Evolutionary conservation across 2,329 filamentous ascomycete genomes (phyloP).

Genomic region (Aspergillus tanneri): DNA sequence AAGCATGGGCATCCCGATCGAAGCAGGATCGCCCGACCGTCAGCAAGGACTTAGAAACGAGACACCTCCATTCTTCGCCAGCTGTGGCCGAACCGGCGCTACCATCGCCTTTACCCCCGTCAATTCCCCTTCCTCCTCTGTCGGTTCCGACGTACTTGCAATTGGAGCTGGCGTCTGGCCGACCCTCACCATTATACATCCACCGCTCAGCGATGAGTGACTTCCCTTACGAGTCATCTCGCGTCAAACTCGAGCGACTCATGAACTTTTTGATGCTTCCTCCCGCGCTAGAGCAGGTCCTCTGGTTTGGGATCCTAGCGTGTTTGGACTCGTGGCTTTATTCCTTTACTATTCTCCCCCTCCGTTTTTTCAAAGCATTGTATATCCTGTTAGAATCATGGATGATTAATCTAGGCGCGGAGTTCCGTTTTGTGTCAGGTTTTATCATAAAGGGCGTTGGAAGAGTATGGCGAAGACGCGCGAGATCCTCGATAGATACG

Average conservation of each 20-base stretch:
- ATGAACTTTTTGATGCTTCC: constrained; percentile 85
- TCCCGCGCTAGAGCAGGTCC: constrained; percentile 74
- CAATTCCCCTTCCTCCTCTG: constrained; percentile 61
- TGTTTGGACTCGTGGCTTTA: constrained; percentile 96
- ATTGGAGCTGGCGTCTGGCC: constrained; percentile 60
- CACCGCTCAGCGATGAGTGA: constrained; percentile 58
- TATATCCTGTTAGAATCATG: constrained; percentile 77
- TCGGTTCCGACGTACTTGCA: constrained; percentile 67
- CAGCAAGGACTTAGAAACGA: constrained; percentile 35
- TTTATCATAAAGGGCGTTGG: constrained; percentile 81
- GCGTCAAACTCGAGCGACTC: constrained; percentile 86
- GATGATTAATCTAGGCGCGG: constrained; percentile 68
- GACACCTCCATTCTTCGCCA: constrained; percentile 27
- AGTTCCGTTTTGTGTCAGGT: constrained; percentile 67
- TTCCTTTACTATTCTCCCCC: constrained; percentile 89
- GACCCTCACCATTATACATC: constrained; percentile 63
- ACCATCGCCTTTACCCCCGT: constrained; percentile 50
- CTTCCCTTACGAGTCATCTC: constrained; percentile 85
- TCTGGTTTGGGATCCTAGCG: constrained; percentile 84
- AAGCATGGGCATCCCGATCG: constrained; percentile 35
- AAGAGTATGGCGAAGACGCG: constrained; percentile 68
- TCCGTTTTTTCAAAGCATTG: constrained; percentile 80
- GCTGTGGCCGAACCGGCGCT: constrained; percentile 32
- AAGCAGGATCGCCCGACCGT: constrained; percentile 34
- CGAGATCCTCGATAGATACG: constrained; percentile 21